Evolutionary conservation across 2,329 filamentous ascomycete genomes (phyloP), one percentile per base, ranked within the genome.

Genomic region (Apiospora phragmitis): DNA sequence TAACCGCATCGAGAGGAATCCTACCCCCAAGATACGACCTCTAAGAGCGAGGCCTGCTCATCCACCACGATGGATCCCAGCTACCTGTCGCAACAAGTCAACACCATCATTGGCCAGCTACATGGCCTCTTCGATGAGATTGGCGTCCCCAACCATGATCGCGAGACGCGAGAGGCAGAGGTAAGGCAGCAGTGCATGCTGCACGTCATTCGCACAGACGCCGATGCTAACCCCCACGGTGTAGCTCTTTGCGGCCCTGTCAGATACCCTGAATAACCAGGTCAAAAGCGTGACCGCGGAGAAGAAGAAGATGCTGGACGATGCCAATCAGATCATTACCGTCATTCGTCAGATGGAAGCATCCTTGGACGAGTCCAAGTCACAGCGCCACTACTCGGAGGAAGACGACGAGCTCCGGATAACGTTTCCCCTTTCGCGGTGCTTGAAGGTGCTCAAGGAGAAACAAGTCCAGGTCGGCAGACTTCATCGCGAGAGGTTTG

Each of bases 121-220:
- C 95, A 98, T 83, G 93, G 93, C 74, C 89, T 98, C 71, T 99
- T 98, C 79, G 96, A 99, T 81, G 95, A 99, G 80, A 99, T 99
- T 78, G 96, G 96, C 71, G 93, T 99, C n/a, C 90, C 95, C 38
- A 90, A 86, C 78, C 94, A 97, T 90, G 96, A 98, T 82, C 93
- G 96, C 78, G 94, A 98, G 80, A 88, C 90, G 67, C 89, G 96
- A 77, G 95, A 98, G 80, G 89, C 93, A 80, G 94, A 98, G 90
- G 95, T 97, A 85, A 79, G 88, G 68, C 43, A 42, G 11, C 51
- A 43, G n/a, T 65, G 49, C 55, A 62, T 43, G 77, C 65, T 72
- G 24, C 68, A 71, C 42, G 45, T 35, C 35, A 69, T 71, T 43
- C 72, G 73, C 55, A 76, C 72, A 45, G 55, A 69, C 45, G 65